Evolutionary conservation across 1,139 yeast genomes (phyloP).

Genomic region (Yamadazyma taylorii): DNA sequence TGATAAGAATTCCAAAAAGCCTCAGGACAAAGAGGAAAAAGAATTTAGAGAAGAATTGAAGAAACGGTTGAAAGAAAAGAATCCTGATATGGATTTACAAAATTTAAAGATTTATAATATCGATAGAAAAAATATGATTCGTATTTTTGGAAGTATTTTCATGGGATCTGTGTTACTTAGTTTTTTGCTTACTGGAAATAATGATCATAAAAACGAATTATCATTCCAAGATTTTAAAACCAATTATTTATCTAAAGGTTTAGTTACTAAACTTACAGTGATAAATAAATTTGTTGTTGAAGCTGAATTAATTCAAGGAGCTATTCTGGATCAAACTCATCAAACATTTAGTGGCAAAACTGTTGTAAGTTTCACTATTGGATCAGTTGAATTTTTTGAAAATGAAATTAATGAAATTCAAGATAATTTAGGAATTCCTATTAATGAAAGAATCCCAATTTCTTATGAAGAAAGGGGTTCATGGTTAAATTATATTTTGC

Average conservation of each 20-base stretch:
- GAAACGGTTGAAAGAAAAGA: constrained; percentile 31
- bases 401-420: constrained; percentile 63
- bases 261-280: constrained; percentile 74
- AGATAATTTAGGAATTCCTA: constrained; percentile 58
- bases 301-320: constrained; percentile 65
- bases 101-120: constrained; percentile 34
- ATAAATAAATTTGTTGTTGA: constrained; percentile 78
- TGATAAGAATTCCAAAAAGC: constrained; percentile 5
- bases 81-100: constrained; percentile 30
- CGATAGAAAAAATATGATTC: constrained; percentile 24
- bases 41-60: constrained; percentile 35
- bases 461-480: constrained; percentile 61
- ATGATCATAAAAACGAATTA: constrained; percentile 39
- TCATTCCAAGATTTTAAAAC: constrained; percentile 92
- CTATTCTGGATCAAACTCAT: constrained; percentile 42
- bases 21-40: constrained; percentile 22
- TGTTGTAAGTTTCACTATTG: constrained; percentile 64
- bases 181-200: constrained; percentile 16
- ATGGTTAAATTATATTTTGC: constrained; percentile 54
- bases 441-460: constrained; percentile 63
- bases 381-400: constrained; percentile 72
- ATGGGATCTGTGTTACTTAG: constrained; percentile 15
- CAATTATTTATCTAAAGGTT: constrained; percentile 78
- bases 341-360: constrained; percentile 38
- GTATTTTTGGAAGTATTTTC: constrained; percentile 14